Evolutionary conservation across 768 basidiomycete species (phyloP).

Genomic region (Mycena kentingensis): DNA sequence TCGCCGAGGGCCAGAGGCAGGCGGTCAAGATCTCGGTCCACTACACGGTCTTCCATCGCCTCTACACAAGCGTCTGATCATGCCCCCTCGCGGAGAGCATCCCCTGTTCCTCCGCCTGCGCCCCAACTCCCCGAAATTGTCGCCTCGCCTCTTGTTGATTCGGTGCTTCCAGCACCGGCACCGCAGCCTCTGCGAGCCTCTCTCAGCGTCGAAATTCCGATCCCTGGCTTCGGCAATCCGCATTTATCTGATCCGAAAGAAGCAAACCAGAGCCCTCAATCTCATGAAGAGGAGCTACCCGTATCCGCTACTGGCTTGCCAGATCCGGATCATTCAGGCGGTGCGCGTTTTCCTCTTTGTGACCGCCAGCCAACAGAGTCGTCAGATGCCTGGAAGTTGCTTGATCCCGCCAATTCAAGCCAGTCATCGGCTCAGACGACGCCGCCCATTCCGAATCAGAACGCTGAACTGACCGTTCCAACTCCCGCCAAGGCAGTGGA

Average conservation of each 20-base stretch:
- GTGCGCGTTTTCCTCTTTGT: too few relatives aligned
- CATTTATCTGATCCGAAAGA: not conserved
- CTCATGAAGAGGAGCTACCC: not conserved
- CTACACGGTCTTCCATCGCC: conserved; percentile 60
- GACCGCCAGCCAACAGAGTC: too few relatives aligned
- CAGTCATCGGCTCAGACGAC: too few relatives aligned
- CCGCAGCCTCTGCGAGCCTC: not conserved
- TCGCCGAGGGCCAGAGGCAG: conserved; percentile 34
- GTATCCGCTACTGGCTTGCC: not conserved
- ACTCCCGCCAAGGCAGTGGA: too few relatives aligned
- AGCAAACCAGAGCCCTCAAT: not conserved
- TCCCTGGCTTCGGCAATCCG: conserved; percentile 5
- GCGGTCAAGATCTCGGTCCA: conserved; percentile 45
- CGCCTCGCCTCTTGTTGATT: conserved; percentile 11
- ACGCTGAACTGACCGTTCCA: too few relatives aligned
- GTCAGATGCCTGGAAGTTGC: too few relatives aligned
- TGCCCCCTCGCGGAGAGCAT: conserved; percentile 27
- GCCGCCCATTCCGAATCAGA: too few relatives aligned
- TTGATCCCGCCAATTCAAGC: too few relatives aligned
- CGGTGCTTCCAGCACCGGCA: not conserved
- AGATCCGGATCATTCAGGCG: too few relatives aligned
- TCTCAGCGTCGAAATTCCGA: not conserved
- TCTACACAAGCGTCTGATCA: conserved; percentile 50
- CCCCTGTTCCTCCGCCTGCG: conserved; percentile 12
- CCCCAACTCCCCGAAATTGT: conserved; percentile 7